Evolutionary conservation across 2,329 filamentous ascomycete genomes (phyloP), one percentile per base, ranked within the genome.

Genomic region (Ophidiomyces ophidiicola): DNA sequence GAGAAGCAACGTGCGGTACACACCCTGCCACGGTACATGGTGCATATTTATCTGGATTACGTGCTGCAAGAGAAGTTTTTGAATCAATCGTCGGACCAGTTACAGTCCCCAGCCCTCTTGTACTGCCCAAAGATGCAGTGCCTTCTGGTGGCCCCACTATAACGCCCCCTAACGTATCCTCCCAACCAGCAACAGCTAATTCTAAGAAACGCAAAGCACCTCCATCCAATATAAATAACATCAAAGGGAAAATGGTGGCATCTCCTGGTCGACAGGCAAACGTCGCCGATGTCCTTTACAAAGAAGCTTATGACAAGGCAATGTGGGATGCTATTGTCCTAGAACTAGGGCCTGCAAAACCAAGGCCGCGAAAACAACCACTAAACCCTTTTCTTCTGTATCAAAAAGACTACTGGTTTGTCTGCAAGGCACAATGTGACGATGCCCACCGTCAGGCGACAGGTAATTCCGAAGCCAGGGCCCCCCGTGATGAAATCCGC

Each of bases 21-120:
- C 87, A 98, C 56, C 90, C 92, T 8, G 90, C 92, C 21, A 98
- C 90, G 2, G 90, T 98, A 0, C 90, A 98, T 50, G 90, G 90
- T 4, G 92, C 90, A 6, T 98, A 96, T 55, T 68, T 98, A 3
- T 94, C 90, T 1, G 92, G 90, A 2, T 69, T 98, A 4, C 79
- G 90, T 35, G 90, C 82, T 3, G 90, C 90, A 7, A 80, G 82
- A 2, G 87, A 96, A 53, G 74, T 98, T 2, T 67, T 94, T 25
- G 79, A 88, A 39, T 67, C 75, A 2, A 73, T 94, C 56, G 68
- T 90, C 21, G 90, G 90, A 1, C 79, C 85, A 0, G 85, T 98
- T 43, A 65, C 79, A 31, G 67, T 94, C 7, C 81, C 82, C 0
- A 69, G 68, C 3, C 86, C 86, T 1, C 69, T 98, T 2, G 74